Evolutionary conservation across 73 alveolate genomes (phyloP).

Genomic region (Stentor roeselii): DNA sequence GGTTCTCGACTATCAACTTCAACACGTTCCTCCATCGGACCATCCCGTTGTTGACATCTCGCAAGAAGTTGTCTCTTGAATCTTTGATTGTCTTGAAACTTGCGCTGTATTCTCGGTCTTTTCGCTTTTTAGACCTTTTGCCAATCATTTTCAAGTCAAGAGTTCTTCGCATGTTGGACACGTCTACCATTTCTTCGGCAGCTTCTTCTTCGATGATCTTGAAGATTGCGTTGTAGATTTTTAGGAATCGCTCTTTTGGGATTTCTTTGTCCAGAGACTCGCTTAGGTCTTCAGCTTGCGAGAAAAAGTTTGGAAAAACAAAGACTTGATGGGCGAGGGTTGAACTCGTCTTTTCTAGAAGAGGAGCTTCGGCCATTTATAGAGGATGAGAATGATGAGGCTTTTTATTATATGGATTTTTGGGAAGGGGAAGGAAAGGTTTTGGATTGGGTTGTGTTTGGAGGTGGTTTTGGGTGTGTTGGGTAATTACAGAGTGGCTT

Average conservation of each 20-base stretch:
- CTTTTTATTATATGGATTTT: too few relatives aligned
- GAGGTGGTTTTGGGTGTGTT: too few relatives aligned
- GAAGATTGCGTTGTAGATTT: slow-evolving; percentile 5
- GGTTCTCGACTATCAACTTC: not conserved
- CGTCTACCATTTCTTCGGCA: not conserved
- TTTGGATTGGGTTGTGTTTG: too few relatives aligned
- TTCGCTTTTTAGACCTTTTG: too few relatives aligned
- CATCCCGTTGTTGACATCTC: not conserved
- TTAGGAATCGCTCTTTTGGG: not conserved
- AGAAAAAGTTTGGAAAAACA: slow-evolving; percentile 20
- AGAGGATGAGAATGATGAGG: too few relatives aligned
- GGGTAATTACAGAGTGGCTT: too few relatives aligned
- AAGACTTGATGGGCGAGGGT: slow-evolving; percentile 19
- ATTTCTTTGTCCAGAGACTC: not conserved
- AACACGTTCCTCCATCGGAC: not conserved
- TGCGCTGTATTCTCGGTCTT: too few relatives aligned
- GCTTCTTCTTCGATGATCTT: not conserved
- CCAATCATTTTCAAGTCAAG: too few relatives aligned
- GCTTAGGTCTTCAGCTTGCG: not conserved
- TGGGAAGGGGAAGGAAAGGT: too few relatives aligned
- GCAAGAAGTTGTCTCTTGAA: not conserved
- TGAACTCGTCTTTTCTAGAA: too few relatives aligned
- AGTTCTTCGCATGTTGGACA: not conserved
- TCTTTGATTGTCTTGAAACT: not conserved
- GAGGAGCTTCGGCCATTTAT: too few relatives aligned